Evolutionary conservation across 805 yeast species (phyloP).

Genomic region (Zygosaccharomyces siamensis): DNA sequence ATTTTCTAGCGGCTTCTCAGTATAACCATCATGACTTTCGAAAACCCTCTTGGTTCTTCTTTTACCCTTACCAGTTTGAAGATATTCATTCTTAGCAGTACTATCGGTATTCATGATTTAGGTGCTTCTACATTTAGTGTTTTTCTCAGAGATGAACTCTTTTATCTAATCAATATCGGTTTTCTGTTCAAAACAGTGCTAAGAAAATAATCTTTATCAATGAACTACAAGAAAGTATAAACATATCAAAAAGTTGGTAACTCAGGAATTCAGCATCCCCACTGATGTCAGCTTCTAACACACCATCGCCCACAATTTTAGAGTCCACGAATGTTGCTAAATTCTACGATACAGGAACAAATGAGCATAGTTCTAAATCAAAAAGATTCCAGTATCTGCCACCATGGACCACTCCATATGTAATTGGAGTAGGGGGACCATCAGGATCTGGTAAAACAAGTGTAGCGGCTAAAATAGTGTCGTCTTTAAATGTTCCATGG

Average conservation of each 20-base stretch:
- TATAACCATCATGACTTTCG: constrained; percentile 15
- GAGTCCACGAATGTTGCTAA: background rate
- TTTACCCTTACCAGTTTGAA: constrained; percentile 20
- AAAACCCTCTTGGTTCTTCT: constrained; percentile 23
- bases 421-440: constrained; percentile 82
- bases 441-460: constrained; percentile 94
- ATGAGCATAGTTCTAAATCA: constrained; percentile 4
- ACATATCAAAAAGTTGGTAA: background rate
- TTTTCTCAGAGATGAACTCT: background rate
- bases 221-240: background rate
- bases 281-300: background rate
- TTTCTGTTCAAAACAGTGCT: background rate
- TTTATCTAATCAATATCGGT: background rate
- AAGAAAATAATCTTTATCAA: background rate
- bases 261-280: background rate
- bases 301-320: background rate
- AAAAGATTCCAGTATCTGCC: constrained; percentile 48
- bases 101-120: background rate
- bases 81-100: background rate
- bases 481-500: constrained; percentile 85
- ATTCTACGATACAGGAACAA: background rate
- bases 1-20: constrained; percentile 10
- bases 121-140: background rate
- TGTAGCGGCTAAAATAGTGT: constrained; percentile 76
- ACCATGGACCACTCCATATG: constrained; percentile 85